These are phyloP conservation scores for Alternaria rosae DNA, from an alignment of 2,329 filamentous ascomycete genomes.

Conservation along the genomic window DNA sequence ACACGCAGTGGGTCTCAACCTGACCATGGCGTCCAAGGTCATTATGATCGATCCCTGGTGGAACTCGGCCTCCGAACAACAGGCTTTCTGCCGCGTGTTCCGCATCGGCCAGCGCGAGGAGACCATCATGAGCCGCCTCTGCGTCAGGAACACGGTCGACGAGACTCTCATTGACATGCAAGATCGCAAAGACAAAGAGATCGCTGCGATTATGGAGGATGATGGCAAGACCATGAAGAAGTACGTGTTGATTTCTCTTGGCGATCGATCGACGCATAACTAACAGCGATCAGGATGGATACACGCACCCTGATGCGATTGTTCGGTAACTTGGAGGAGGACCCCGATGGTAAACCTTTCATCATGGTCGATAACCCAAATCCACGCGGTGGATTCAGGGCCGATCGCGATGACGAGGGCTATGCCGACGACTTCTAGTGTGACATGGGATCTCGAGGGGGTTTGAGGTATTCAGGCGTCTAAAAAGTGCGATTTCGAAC, in stretches of 20 bases:
- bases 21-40: conserved; percentile 62
- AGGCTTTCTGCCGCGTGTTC: conserved; percentile 69
- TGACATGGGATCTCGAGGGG: background rate
- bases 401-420: conserved; percentile 43
- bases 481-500: background rate
- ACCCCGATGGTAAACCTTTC: conserved; percentile 50
- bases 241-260: conserved; percentile 16
- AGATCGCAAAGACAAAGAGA: conserved; percentile 58
- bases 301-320: conserved; percentile 55
- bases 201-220: conserved; percentile 55
- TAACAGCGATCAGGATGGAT: conserved; percentile 30
- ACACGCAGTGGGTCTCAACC: conserved; percentile 59
- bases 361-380: conserved; percentile 50
- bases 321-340: conserved; percentile 54
- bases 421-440: conserved; percentile 38
- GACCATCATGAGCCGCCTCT: conserved; percentile 66
- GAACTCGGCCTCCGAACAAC: conserved; percentile 68
- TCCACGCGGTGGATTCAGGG: conserved; percentile 37
- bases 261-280: background rate
- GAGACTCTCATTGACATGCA: conserved; percentile 65
- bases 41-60: conserved; percentile 63
- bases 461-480: background rate
- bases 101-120: conserved; percentile 70
- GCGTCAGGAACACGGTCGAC: conserved; percentile 66
- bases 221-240: conserved; percentile 40